A percentile compares a stretch with the other conserved stretches of the same genome.
phyloP scores from a whole-genome alignment of 306 rosid species.

The Astragalus membranaceus region DNA sequence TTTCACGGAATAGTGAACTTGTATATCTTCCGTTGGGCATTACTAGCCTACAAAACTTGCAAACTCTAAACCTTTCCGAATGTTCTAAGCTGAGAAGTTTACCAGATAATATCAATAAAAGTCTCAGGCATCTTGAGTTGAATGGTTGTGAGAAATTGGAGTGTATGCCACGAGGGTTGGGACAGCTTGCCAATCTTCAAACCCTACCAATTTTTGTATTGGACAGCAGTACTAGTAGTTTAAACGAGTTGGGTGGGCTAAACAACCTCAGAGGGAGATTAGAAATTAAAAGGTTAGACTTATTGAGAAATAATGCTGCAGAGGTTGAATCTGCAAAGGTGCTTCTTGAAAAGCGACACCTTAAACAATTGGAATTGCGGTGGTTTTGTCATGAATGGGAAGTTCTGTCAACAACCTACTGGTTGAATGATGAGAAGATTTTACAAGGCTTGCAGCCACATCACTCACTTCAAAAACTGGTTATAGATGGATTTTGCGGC shows the following conservation, averaged over 20 bases:
- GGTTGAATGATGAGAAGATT: slow-evolving; percentile 17
- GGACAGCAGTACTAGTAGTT: neutral
- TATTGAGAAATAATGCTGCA: neutral
- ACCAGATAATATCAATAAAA: slow-evolving; percentile 15
- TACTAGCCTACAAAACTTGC: slow-evolving; percentile 6
- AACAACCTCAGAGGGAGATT: slow-evolving; percentile 22
- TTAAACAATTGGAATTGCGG: slow-evolving; percentile 3
- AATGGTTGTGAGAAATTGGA: neutral
- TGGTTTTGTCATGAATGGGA: neutral
- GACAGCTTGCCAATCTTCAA: slow-evolving; percentile 11
- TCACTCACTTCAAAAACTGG: neutral
- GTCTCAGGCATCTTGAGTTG: slow-evolving; percentile 25
- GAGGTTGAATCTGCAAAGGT: neutral
- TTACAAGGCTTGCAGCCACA: slow-evolving; percentile 22
- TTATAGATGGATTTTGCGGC: slow-evolving; percentile 1
- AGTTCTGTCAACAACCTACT: too few relatives aligned
- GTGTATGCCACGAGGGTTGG: slow-evolving; percentile 21
- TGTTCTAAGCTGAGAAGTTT: neutral
- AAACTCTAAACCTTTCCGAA: slow-evolving; percentile 6
- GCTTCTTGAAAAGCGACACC: neutral
- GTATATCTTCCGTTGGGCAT: slow-evolving; percentile 2
- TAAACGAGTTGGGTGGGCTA: slow-evolving; percentile 12
- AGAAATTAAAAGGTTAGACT: neutral
- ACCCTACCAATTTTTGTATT: neutral
- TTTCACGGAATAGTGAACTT: neutral